Conservation (phyloP, 352 stramenopile genomes). For the Globisporangium splendens region DNA sequence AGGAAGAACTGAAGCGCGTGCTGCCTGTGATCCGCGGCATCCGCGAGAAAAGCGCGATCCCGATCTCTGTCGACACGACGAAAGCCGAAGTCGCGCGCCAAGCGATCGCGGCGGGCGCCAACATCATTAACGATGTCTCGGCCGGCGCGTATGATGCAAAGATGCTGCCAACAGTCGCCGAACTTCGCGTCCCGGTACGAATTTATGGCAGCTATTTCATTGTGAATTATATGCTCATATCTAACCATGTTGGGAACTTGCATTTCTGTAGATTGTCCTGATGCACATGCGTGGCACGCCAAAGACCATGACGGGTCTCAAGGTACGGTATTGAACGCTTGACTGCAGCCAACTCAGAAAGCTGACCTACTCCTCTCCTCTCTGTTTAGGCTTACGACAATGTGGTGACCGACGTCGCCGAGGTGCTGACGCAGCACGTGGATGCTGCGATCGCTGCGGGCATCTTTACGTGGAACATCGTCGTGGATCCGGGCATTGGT, state of each 20-base stretch:
- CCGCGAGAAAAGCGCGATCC: constrained; percentile 59
- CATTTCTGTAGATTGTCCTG: constrained; percentile 76
- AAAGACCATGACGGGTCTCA: constrained; percentile 92
- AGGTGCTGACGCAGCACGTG: constrained; percentile 73
- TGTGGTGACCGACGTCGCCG: constrained; percentile 86
- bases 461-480: constrained; percentile 92
- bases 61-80: constrained; percentile 97
- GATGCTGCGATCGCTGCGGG: constrained; percentile 75
- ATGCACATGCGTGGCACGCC: constrained; percentile 98
- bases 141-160: constrained; percentile 88
- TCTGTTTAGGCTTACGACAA: constrained; percentile 81
- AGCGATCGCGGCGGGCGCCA: constrained; percentile 91
- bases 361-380: too few species aligned
- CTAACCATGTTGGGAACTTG: too few species aligned
- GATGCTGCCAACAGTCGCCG: constrained; percentile 90
- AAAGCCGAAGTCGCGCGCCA: constrained; percentile 88
- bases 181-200: constrained; percentile 77
- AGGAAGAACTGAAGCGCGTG: constrained; percentile 90
- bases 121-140: constrained; percentile 98
- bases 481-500: constrained; percentile 97
- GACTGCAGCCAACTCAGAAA: background rate
- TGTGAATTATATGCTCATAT: too few species aligned
- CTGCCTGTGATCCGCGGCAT: constrained; percentile 94
- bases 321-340: constrained; percentile 25
- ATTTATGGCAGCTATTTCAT: background rate